Percentiles rank a stretch among this genome's conserved stretches.
phyloP scores from a whole-genome alignment of 2,329 filamentous ascomycete species.

The Claviceps maximensis region DNA sequence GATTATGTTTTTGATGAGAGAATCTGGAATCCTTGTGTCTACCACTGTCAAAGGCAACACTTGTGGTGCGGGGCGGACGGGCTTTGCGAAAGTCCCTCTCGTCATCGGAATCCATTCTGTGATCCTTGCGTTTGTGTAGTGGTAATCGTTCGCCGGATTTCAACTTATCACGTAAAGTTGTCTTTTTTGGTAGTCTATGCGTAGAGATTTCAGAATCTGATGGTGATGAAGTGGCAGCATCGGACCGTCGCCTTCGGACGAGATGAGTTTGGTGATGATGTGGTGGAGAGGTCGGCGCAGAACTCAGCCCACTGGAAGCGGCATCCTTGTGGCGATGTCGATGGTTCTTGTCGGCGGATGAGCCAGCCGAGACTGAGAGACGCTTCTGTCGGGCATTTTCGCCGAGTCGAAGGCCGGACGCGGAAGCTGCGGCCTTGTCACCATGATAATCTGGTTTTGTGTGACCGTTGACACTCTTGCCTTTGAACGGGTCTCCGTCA shows the following conservation, averaged over 20 bases:
- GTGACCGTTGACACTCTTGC: slow-evolving; percentile 18
- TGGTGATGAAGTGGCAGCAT: slow-evolving; percentile 27
- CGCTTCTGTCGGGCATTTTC: slow-evolving; percentile 38
- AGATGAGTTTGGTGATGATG: slow-evolving; percentile 18
- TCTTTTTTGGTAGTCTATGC: slow-evolving; percentile 28
- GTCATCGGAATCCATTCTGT: slow-evolving; percentile 43
- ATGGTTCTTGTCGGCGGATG: slow-evolving; percentile 25
- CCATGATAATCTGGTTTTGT: slow-evolving; percentile 19
- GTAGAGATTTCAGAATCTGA: slow-evolving; percentile 41
- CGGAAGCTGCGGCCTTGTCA: slow-evolving; percentile 20
- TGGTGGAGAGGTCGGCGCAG: slow-evolving; percentile 42
- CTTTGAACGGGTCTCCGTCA: slow-evolving; percentile 29
- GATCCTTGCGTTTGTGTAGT: slow-evolving; percentile 39
- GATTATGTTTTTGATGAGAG: slow-evolving; percentile 19
- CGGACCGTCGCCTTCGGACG: slow-evolving; percentile 20
- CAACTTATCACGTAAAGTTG: slow-evolving; percentile 32
- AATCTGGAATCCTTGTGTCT: slow-evolving; percentile 22
- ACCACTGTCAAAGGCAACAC: slow-evolving; percentile 24
- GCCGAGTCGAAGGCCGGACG: slow-evolving; percentile 20
- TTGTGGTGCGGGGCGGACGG: slow-evolving; percentile 39
- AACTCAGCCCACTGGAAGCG: slow-evolving; percentile 42
- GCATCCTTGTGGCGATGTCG: slow-evolving; percentile 32
- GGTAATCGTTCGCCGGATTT: slow-evolving; percentile 34
- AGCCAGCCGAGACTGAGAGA: slow-evolving; percentile 15
- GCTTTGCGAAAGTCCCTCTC: slow-evolving; percentile 40